A percentile compares a stretch with the other conserved stretches of the same genome.
phyloP scores from a whole-genome alignment of 352 stramenopile genomes.

The Pythium chondricola region DNA sequence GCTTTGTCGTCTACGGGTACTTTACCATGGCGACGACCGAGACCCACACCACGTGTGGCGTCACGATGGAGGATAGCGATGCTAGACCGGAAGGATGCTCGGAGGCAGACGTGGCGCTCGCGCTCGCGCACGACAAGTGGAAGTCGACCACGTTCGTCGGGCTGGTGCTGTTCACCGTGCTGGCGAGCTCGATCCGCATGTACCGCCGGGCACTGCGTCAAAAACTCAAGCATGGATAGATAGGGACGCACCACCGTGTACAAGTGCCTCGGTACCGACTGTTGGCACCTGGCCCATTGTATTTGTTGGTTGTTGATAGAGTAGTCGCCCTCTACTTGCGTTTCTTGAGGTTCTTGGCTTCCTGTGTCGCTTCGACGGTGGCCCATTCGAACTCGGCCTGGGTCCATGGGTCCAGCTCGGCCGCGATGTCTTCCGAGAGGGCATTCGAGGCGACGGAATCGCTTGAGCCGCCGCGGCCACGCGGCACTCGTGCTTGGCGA shows the following conservation, averaged over 20 bases:
- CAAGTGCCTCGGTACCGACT: too few species aligned
- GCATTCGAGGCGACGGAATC: slow-evolving; percentile 30
- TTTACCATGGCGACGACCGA: slow-evolving; percentile 48
- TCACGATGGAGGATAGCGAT: slow-evolving; percentile 6
- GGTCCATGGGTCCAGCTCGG: slow-evolving; percentile 48
- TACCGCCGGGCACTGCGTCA: slow-evolving; percentile 53
- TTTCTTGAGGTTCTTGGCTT: slow-evolving; percentile 20
- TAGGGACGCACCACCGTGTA: too few species aligned
- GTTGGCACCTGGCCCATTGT: too few species aligned
- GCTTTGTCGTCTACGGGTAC: slow-evolving; percentile 51
- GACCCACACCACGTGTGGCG: slow-evolving; percentile 28
- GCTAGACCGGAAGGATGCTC: slow-evolving; percentile 34
- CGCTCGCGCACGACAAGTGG: slow-evolving; percentile 35
- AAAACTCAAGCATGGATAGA: slow-evolving; percentile 60
- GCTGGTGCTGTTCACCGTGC: slow-evolving; percentile 49
- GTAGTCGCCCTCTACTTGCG: too few species aligned
- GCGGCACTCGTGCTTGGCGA: not conserved
- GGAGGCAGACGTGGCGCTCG: slow-evolving; percentile 30
- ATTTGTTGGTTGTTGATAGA: too few species aligned
- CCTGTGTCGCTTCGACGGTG: slow-evolving; percentile 48
- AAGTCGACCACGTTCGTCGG: slow-evolving; percentile 52
- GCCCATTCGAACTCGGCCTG: slow-evolving; percentile 71
- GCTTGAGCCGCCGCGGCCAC: slow-evolving; percentile 28
- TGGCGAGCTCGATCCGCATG: slow-evolving; percentile 54
- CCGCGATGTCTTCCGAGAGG: slow-evolving; percentile 22